Percentiles rank a stretch among this genome's conserved stretches.
Evolutionary conservation across 371 early-diverging fungal genomes (phyloP).

Genomic region (Cokeromyces recurvatus): DNA sequence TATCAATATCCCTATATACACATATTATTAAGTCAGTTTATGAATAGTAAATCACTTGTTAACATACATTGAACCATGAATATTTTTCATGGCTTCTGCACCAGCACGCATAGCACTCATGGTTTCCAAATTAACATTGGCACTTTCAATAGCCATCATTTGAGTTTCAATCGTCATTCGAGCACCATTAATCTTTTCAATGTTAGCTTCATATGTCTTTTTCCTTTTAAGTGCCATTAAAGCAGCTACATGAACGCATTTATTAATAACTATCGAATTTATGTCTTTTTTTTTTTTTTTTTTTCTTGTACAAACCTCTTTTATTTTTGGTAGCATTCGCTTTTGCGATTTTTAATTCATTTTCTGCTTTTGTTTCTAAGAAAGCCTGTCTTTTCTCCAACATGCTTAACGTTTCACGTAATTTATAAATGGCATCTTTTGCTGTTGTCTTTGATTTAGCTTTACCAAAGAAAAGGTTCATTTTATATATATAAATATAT

Average conservation of each 20-base stretch:
- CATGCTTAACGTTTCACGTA: slow-evolving; percentile 88
- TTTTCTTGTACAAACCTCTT: slow-evolving; percentile 49
- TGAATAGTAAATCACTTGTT: neutral
- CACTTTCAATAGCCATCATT: slow-evolving; percentile 94
- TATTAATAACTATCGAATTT: neutral
- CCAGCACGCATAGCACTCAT: slow-evolving; percentile 95
- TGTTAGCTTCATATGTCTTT: slow-evolving; percentile 79
- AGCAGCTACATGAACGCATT: slow-evolving; percentile 54
- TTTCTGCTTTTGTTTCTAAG: slow-evolving; percentile 84
- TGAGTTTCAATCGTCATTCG: slow-evolving; percentile 94
- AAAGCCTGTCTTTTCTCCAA: slow-evolving; percentile 91
- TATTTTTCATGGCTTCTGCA: slow-evolving; percentile 90
- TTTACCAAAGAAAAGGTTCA: slow-evolving; percentile 85
- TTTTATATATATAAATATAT: too few species aligned
- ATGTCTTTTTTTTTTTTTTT: slow-evolving; percentile 1
- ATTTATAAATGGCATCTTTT: slow-evolving; percentile 91
- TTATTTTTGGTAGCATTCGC: slow-evolving; percentile 92
- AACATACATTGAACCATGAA: slow-evolving; percentile 88
- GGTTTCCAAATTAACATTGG: slow-evolving; percentile 93
- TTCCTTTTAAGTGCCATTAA: slow-evolving; percentile 94
- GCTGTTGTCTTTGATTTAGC: slow-evolving; percentile 78
- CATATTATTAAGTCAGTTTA: neutral
- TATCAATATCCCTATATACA: slow-evolving; percentile 77
- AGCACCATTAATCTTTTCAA: slow-evolving; percentile 86
- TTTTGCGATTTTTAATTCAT: slow-evolving; percentile 85